Evolutionary conservation across 2,329 filamentous ascomycete genomes (phyloP), one percentile per base, ranked within the genome.

Genomic region (Aspergillus novofumigatus): DNA sequence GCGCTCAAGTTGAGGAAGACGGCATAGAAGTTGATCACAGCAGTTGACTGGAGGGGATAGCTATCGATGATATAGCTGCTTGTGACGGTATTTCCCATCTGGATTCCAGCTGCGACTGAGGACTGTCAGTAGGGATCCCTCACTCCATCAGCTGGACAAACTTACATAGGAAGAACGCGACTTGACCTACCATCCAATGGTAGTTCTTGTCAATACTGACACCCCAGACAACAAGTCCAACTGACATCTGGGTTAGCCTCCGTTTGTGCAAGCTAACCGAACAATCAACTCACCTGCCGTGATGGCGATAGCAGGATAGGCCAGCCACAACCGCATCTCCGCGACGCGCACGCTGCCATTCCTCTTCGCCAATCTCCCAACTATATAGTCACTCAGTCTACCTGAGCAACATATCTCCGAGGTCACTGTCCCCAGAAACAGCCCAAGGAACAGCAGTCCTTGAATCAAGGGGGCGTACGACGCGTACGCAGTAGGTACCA

Each of bases 161-260:
- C 76, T 70, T 70, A 81, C 79, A 82, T 1, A 85, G 65, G 59
- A 82, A 81, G 59, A 85, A 80, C 0, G 80, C 81, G 3, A 83
- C 69, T 58, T 85, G 81, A 1, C 81, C 83, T 0, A 83, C 78
- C 38, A 83, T 81, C 81, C 81, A 85, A 66, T 85, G 82, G 62
- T 80, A 83, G 0, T 65, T 65, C 44, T 72, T 74, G 57, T 84
- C 81, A 14, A 85, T 71, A 52, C 79, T 82, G 45, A 84, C 65
- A 0, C 82, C 82, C 82, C 82, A 85, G 50, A 85, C 49, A 32
- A 83, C 72, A 35, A 82, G 66, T 0, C 83, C 82, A 6, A 82
- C 65, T 68, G 32, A 6, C 11, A 45, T 23, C 38, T 3, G 28
- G 21, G 3, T 47, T 6, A 47, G n/a, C 5, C 10, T 26, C 9